Evolutionary conservation across 2,329 filamentous ascomycete species (phyloP).

Genomic region (Fusarium fujikuroi): DNA sequence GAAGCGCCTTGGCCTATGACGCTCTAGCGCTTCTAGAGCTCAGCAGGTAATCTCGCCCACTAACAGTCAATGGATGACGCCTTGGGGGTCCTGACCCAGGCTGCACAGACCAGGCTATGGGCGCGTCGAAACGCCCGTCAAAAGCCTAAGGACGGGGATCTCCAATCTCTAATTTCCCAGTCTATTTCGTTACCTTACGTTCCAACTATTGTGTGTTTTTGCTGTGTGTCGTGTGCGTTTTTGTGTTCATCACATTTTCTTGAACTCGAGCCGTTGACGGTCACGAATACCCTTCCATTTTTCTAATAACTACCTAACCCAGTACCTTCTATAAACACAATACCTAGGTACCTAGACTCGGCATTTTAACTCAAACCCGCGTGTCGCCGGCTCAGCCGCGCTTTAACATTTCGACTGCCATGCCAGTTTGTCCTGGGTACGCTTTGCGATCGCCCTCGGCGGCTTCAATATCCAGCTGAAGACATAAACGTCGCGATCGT

Average conservation of each 20-base stretch:
- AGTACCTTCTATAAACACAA: background rate
- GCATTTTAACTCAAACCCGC: slow-evolving; percentile 5
- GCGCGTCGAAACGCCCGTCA: slow-evolving; percentile 24
- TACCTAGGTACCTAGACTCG: background rate
- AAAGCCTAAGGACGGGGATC: slow-evolving; percentile 15
- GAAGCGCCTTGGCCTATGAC: slow-evolving; percentile 26
- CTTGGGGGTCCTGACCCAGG: background rate
- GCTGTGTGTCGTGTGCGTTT: slow-evolving; percentile 5
- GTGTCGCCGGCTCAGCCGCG: slow-evolving; percentile 35
- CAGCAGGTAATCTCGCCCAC: slow-evolving; percentile 18
- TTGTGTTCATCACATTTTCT: background rate
- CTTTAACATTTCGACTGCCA: slow-evolving; percentile 36
- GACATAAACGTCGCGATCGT: slow-evolving; percentile 15
- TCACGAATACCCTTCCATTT: background rate
- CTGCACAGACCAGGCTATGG: slow-evolving; percentile 26
- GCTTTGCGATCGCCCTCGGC: slow-evolving; percentile 40
- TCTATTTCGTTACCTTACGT: background rate
- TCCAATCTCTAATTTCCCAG: slow-evolving; percentile 18
- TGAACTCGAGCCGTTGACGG: slow-evolving; percentile 1
- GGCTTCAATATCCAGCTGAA: slow-evolving; percentile 37
- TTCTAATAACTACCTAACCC: background rate
- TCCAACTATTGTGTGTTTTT: background rate
- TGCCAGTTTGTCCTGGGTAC: slow-evolving; percentile 37
- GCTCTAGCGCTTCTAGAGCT: slow-evolving; percentile 34
- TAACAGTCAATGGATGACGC: slow-evolving; percentile 31